Conservation (phyloP, 164 flowering plant genomes). For the Houttuynia cordata region DNA sequence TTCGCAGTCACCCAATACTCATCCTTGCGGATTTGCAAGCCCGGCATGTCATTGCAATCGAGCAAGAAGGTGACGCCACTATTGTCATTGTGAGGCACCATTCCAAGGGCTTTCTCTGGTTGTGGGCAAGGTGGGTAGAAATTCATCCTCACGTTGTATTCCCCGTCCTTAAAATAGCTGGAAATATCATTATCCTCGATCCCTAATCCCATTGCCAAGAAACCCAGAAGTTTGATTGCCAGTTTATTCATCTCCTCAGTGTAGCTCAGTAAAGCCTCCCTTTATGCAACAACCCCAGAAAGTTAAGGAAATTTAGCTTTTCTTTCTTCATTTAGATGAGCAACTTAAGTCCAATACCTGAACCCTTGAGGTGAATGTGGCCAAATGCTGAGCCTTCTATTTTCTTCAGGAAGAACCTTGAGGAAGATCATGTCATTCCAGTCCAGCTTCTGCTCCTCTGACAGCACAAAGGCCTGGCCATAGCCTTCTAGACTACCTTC, state of each 20-base stretch:
- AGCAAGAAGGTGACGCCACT: slow-evolving; percentile 6
- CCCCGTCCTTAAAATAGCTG: slow-evolving; percentile 1
- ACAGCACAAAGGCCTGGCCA: slow-evolving; percentile 7
- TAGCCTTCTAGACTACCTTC: slow-evolving; percentile 7
- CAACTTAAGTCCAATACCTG: not conserved
- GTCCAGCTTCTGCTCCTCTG: not conserved
- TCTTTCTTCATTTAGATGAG: too few relatives aligned
- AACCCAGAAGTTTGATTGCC: slow-evolving; percentile 4
- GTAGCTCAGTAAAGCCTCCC: slow-evolving; percentile 3
- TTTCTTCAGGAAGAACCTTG: slow-evolving; percentile 1
- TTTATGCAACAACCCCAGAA: not conserved
- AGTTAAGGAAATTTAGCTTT: not conserved
- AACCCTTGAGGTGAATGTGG: slow-evolving; percentile 3
- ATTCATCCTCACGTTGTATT: slow-evolving; percentile 4
- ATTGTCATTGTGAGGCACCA: slow-evolving; percentile 2
- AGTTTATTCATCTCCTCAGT: slow-evolving; percentile 3
- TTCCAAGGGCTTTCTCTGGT: slow-evolving; percentile 3
- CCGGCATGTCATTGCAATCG: slow-evolving; percentile 1
- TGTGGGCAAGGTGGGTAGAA: slow-evolving; percentile 7
- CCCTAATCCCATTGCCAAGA: slow-evolving; percentile 3
- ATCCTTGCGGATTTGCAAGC: slow-evolving; percentile 7
- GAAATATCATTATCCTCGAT: slow-evolving; percentile 1
- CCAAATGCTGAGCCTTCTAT: slow-evolving; percentile 4
- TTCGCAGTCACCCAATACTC: slow-evolving; percentile 5
- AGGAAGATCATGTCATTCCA: slow-evolving; percentile 10